A percentile compares a stretch with the other conserved stretches of the same genome.
Conservation (phyloP, 2,329 filamentous ascomycete genomes). For the Colletotrichum lini region DNA sequence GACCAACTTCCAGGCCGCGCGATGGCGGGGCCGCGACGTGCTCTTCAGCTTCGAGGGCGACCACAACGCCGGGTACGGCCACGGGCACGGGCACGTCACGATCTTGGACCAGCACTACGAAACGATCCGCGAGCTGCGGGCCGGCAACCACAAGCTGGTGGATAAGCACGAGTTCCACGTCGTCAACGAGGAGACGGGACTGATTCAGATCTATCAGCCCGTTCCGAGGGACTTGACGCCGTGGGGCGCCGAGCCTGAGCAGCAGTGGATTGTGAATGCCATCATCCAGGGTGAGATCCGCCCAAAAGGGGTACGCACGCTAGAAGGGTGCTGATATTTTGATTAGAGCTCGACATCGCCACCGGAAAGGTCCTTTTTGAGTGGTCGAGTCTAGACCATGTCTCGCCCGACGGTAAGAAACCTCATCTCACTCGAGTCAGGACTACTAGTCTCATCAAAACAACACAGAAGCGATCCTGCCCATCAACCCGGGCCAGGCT, state of each 20-base stretch:
- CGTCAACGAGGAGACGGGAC: slow-evolving; percentile 64
- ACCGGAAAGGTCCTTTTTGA: slow-evolving; percentile 65
- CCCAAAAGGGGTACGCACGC: neutral
- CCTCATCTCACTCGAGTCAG: neutral
- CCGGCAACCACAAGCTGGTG: neutral
- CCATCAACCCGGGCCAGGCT: slow-evolving; percentile 60
- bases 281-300: slow-evolving; percentile 63
- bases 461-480: slow-evolving; percentile 58
- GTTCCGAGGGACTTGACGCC: slow-evolving; percentile 59
- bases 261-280: slow-evolving; percentile 70
- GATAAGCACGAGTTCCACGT: slow-evolving; percentile 46
- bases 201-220: slow-evolving; percentile 69
- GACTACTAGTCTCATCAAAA: neutral
- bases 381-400: slow-evolving; percentile 54
- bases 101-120: neutral
- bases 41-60: slow-evolving; percentile 69
- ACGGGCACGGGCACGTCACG: slow-evolving; percentile 62
- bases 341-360: slow-evolving; percentile 63
- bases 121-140: neutral
- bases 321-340: neutral
- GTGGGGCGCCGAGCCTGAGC: slow-evolving; percentile 62
- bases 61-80: slow-evolving; percentile 65
- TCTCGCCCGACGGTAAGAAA: slow-evolving; percentile 46
- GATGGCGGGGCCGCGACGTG: slow-evolving; percentile 66
- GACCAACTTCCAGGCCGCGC: slow-evolving; percentile 66